Evolutionary conservation across 805 yeast species (phyloP), one percentile per base, ranked within the genome.

Genomic region (Ogataea paradorogensis): DNA sequence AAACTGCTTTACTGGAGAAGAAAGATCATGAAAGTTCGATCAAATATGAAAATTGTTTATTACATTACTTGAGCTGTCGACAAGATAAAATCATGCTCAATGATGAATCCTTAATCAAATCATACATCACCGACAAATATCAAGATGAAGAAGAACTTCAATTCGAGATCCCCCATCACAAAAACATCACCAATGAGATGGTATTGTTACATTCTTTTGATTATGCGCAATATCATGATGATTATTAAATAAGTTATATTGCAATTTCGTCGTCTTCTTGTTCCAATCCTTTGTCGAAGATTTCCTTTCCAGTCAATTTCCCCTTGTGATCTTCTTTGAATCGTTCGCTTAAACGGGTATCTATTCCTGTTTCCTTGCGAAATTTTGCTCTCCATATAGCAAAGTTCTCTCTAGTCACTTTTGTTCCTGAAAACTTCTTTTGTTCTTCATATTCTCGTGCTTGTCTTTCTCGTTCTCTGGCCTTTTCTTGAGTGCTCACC

Each of bases 281-380:
- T 37, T 81, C 95, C 51, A 93, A 73, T 31, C 98, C 98, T 55
- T 74, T 74, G 58, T 89, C 98, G 57, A 91, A 91, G 45, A 93
- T 84, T 63, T 88, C 91, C 52, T 78, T 75, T 16, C 99, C 99
- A 0, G 95, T 82, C 55, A 89, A 63, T 62, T 81, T 84, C 7
- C 93, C 95, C 30, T 71, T 73, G 56, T 84, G 91, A 55, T 80
- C 75, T n/a, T 58, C 59, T 27, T 65, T 61, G 45, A 74, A 73
- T 48, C 86, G 70, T 37, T 70, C 66, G 25, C 62, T 63, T 40
- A 77, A 73, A 48, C 79, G 69, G 34, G 74, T 73, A 51, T 84
- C 91, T 47, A 78, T 65, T n/a, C 80, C 78, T 75, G 81, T 64
- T 53, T 86, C 96, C 42, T 69, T 66, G 42, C 95, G 72, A 62